These are phyloP conservation scores for Hypoxylon lenormandii DNA, from an alignment of 495 filamentous ascomycete genomes.

Conservation along the genomic window DNA sequence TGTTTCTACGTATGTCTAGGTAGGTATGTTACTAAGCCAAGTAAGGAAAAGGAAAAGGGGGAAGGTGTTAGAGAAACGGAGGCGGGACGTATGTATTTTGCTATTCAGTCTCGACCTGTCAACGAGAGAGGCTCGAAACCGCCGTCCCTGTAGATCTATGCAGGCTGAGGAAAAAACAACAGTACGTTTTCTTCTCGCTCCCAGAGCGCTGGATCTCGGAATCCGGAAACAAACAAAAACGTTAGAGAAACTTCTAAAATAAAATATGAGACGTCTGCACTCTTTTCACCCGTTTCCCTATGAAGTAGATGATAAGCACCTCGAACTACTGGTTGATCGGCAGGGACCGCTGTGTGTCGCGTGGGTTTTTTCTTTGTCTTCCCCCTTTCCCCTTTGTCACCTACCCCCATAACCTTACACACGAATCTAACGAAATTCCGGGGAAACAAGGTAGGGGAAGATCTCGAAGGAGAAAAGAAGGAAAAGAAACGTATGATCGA, in stretches of 20 bases:
- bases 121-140: conserved; percentile 14
- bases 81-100: conserved; percentile 1
- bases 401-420: too few relatives aligned
- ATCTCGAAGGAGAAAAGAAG: conserved; percentile 22
- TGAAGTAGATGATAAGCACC: conserved; percentile 43
- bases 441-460: conserved; percentile 23
- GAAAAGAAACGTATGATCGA: conserved; percentile 10
- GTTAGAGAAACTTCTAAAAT: conserved; percentile 13
- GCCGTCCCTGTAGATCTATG: conserved; percentile 29
- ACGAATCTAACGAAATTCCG: conserved; percentile 6
- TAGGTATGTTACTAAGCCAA: too few relatives aligned
- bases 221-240: conserved; percentile 17
- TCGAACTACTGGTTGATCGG: conserved; percentile 37
- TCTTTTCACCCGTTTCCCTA: conserved; percentile 27
- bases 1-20: too few relatives aligned
- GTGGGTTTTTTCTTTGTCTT: conserved; percentile 22
- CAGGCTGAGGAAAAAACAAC: conserved; percentile 10
- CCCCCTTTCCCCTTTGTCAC: background rate
- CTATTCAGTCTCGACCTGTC: background rate
- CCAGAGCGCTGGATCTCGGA: conserved; percentile 38
- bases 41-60: background rate
- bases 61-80: conserved; percentile 2
- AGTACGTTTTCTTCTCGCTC: conserved; percentile 10
- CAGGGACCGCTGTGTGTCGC: conserved; percentile 29
- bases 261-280: conserved; percentile 5